These are phyloP conservation scores for Gentiana straminea DNA, from an alignment of 257 asterid species.

Conservation along the genomic window DNA sequence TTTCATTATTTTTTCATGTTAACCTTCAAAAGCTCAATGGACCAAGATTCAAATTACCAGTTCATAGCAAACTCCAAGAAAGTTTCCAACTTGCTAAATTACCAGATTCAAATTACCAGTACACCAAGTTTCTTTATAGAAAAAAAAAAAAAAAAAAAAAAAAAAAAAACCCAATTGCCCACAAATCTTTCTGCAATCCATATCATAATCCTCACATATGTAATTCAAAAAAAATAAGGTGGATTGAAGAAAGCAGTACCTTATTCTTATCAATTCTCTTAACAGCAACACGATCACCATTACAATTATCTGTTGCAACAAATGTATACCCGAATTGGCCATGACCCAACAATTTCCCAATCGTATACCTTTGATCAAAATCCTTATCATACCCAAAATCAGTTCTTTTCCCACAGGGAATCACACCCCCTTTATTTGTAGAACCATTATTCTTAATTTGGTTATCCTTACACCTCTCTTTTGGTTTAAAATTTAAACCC, in stretches of 20 bases:
- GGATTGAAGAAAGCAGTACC: conserved; percentile 24
- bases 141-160: too few relatives aligned
- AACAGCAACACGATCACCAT: conserved; percentile 97
- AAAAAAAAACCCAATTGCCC: too few relatives aligned
- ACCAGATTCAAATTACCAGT: too few relatives aligned
- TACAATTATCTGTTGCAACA: conserved; percentile 74
- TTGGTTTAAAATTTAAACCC: background rate
- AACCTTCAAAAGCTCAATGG: too few relatives aligned
- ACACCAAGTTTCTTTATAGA: background rate
- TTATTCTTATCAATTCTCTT: conserved; percentile 89
- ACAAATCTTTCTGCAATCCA: too few relatives aligned
- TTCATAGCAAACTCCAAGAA: background rate
- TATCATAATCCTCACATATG: too few relatives aligned
- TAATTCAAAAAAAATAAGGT: too few relatives aligned
- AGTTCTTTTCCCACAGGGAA: conserved; percentile 87
- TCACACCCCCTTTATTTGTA: conserved; percentile 46
- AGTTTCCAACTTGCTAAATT: background rate
- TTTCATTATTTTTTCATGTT: too few relatives aligned
- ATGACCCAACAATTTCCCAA: conserved; percentile 91
- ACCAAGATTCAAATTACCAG: background rate
- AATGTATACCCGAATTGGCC: conserved; percentile 98
- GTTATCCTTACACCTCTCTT: conserved; percentile 14
- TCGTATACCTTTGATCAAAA: conserved; percentile 58
- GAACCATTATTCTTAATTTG: conserved; percentile 32
- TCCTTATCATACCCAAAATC: conserved; percentile 97